Percentiles rank a stretch among this genome's conserved stretches.
Evolutionary conservation across 305 asterid genomes (phyloP).

Genomic region (Ajuga reptans): DNA sequence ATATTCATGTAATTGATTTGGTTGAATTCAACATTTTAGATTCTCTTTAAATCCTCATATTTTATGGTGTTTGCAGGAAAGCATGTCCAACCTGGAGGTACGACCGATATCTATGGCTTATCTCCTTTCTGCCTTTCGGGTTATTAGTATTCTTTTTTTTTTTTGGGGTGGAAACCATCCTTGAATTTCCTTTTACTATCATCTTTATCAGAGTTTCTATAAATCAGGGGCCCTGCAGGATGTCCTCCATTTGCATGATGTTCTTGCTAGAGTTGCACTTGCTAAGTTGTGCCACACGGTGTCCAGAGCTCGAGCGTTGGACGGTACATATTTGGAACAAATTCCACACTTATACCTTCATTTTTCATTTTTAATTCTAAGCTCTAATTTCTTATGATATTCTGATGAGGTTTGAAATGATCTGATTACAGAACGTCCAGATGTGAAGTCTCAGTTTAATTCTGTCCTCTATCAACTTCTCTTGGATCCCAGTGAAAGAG

Average conservation of each 20-base stretch:
- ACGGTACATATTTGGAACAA: slow-evolving; percentile 47
- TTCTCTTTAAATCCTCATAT: slow-evolving; percentile 20
- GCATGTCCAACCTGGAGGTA: slow-evolving; percentile 90
- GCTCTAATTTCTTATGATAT: slow-evolving; percentile 15
- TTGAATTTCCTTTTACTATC: slow-evolving; percentile 22
- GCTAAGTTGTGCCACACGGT: slow-evolving; percentile 86
- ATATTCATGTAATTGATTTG: background rate
- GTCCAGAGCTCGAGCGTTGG: slow-evolving; percentile 86
- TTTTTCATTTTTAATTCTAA: slow-evolving; percentile 6
- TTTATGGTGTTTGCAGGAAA: slow-evolving; percentile 59
- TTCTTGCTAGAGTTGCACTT: slow-evolving; percentile 97
- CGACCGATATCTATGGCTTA: slow-evolving; percentile 26
- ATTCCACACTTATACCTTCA: slow-evolving; percentile 9
- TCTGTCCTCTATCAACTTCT: slow-evolving; percentile 89
- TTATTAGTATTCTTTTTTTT: background rate
- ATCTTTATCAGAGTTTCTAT: slow-evolving; percentile 31
- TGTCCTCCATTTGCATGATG: slow-evolving; percentile 96
- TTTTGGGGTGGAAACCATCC: slow-evolving; percentile 17
- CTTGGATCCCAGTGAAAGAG: slow-evolving; percentile 97
- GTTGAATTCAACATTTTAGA: background rate
- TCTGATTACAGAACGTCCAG: slow-evolving; percentile 68
- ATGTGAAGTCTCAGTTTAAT: slow-evolving; percentile 72
- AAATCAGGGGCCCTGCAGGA: slow-evolving; percentile 89
- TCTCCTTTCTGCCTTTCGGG: background rate
- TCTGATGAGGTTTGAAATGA: slow-evolving; percentile 23